Evolutionary conservation across 768 basidiomycete species (phyloP).

Genomic region (Rhizopogon rudus): DNA sequence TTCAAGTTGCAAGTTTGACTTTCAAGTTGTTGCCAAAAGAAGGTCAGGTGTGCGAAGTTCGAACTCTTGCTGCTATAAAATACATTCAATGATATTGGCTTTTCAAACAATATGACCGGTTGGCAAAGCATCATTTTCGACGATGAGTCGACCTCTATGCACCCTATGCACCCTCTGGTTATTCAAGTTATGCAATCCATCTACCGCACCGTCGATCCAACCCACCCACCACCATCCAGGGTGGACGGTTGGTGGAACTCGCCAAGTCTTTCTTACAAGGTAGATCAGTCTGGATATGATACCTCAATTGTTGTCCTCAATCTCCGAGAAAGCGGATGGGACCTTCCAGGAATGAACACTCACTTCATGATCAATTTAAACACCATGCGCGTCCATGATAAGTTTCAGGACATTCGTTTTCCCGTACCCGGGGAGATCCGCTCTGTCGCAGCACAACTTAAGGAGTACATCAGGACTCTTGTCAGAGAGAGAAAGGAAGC

Average conservation of each 20-base stretch:
- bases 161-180: neutral
- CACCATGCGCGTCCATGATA: conserved; percentile 4
- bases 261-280: conserved; percentile 1
- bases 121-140: neutral
- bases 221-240: neutral
- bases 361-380: conserved; percentile 7
- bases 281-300: neutral
- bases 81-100: neutral
- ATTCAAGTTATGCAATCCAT: conserved; percentile 3
- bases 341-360: neutral
- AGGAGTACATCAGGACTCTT: neutral
- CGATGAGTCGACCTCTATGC: neutral
- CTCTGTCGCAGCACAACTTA: neutral
- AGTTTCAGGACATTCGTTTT: conserved; percentile 2
- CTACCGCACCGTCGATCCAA: neutral
- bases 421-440: neutral
- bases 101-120: neutral
- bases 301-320: conserved; percentile 4
- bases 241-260: neutral
- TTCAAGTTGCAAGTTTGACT: no score
- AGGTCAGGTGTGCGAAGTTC: no score
- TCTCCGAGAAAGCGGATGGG: neutral
- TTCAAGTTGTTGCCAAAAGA: no score
- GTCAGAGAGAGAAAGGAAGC: neutral
- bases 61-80: no score